A percentile compares a stretch with the other conserved stretches of the same genome.
Evolutionary conservation across 306 rosid genomes (phyloP).

Genomic region (Casuarina equisetifolia): DNA sequence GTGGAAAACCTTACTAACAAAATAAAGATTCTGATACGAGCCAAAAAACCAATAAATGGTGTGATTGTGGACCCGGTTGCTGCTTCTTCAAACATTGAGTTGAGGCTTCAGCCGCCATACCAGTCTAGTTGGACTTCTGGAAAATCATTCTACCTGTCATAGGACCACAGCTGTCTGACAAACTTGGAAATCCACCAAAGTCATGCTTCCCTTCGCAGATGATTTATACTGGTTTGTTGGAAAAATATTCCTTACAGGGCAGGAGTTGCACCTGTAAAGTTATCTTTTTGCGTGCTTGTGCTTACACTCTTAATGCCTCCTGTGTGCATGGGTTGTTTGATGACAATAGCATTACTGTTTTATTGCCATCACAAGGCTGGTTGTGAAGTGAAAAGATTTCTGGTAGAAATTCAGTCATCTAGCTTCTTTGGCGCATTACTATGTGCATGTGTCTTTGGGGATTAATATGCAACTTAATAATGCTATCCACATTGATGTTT

Average conservation of each 20-base stretch:
- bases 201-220: constrained; percentile 38
- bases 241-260: neutral
- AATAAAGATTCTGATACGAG: constrained; percentile 39
- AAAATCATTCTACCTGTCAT: constrained; percentile 35
- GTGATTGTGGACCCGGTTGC: constrained; percentile 40
- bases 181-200: constrained; percentile 42
- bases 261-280: too few relatives aligned
- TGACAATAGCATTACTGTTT: too few relatives aligned
- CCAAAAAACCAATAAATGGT: constrained; percentile 25
- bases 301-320: too few relatives aligned
- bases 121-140: constrained; percentile 36
- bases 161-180: constrained; percentile 41
- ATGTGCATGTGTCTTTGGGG: neutral
- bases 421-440: too few relatives aligned
- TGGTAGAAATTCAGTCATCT: too few relatives aligned
- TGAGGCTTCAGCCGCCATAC: constrained; percentile 62
- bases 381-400: too few relatives aligned
- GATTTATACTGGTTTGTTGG: constrained; percentile 48
- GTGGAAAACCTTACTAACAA: constrained; percentile 20
- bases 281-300: too few relatives aligned
- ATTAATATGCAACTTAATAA: neutral
- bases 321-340: too few relatives aligned
- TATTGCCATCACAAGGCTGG: too few relatives aligned
- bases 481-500: neutral
- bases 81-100: constrained; percentile 52